These are phyloP conservation scores for Fusarium scirpi DNA, from an alignment of 2,329 filamentous ascomycete genomes.

Conservation along the genomic window DNA sequence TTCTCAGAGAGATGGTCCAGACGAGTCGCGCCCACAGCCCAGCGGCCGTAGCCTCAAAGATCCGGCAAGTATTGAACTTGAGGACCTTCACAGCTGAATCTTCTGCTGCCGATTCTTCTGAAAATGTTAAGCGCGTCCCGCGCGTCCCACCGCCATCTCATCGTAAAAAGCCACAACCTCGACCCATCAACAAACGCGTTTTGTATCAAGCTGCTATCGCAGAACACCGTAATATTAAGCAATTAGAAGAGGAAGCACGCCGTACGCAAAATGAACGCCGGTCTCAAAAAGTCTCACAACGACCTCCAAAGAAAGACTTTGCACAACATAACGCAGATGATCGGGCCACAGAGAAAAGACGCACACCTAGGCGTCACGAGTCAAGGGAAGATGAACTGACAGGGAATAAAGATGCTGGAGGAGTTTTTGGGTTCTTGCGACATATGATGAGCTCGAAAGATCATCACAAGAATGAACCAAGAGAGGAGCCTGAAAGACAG, in stretches of 20 bases:
- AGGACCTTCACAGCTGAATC: not conserved
- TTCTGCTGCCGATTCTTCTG: not conserved
- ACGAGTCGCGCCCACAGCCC: not conserved
- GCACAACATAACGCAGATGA: not conserved
- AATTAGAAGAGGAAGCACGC: not conserved
- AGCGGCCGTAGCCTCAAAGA: not conserved
- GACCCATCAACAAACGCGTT: constrained; percentile 1
- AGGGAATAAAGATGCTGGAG: not conserved
- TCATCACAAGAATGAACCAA: not conserved
- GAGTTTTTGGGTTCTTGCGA: not conserved
- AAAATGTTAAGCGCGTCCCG: not conserved
- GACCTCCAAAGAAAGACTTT: not conserved
- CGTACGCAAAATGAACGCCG: not conserved
- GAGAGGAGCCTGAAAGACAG: not conserved
- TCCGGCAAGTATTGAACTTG: not conserved
- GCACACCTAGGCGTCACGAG: not conserved
- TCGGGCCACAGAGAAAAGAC: not conserved
- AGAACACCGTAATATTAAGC: not conserved
- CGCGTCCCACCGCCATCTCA: not conserved
- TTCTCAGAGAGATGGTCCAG: not conserved
- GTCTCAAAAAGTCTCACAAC: not conserved
- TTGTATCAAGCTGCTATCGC: constrained; percentile 1
- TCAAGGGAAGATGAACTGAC: not conserved
- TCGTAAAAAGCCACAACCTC: not conserved
- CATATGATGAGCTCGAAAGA: not conserved